phyloP scores from a whole-genome alignment of 2,329 filamentous ascomycete species.

The Tolypocladium ovalisporum region DNA sequence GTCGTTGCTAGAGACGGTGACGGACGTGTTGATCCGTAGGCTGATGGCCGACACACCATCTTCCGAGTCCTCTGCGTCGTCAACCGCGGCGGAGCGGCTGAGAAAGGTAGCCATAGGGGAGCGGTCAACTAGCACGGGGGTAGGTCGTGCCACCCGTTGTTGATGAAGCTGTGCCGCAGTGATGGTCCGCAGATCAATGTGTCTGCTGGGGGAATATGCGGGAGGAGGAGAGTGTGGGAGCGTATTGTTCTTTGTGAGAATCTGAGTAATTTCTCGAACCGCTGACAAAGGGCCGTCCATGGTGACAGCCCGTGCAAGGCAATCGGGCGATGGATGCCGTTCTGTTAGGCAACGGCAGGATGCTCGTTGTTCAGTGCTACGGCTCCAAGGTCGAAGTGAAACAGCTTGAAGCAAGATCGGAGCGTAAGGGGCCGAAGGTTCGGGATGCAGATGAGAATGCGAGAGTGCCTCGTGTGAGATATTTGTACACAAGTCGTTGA shows the following conservation, averaged over 20 bases:
- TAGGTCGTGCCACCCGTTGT: slow-evolving; percentile 1
- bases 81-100: slow-evolving; percentile 5
- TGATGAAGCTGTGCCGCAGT: slow-evolving; percentile 8
- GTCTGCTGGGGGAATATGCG: slow-evolving; percentile 16
- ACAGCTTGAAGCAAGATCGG: neutral
- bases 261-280: neutral
- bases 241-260: neutral
- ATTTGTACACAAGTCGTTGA: neutral
- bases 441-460: neutral
- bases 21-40: slow-evolving; percentile 35
- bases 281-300: neutral
- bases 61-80: slow-evolving; percentile 7
- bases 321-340: neutral
- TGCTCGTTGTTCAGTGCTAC: neutral
- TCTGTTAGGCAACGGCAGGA: neutral
- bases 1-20: slow-evolving; percentile 33
- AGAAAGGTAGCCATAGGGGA: neutral
- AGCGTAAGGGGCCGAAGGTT: neutral
- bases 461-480: neutral
- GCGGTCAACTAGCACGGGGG: neutral
- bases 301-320: neutral
- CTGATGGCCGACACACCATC: slow-evolving; percentile 27
- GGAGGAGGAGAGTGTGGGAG: slow-evolving; percentile 13
- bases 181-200: slow-evolving; percentile 7
- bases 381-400: no score